Conservation (phyloP, 192 early-diverging fungal species). For the Entomortierella parvispora region DNA sequence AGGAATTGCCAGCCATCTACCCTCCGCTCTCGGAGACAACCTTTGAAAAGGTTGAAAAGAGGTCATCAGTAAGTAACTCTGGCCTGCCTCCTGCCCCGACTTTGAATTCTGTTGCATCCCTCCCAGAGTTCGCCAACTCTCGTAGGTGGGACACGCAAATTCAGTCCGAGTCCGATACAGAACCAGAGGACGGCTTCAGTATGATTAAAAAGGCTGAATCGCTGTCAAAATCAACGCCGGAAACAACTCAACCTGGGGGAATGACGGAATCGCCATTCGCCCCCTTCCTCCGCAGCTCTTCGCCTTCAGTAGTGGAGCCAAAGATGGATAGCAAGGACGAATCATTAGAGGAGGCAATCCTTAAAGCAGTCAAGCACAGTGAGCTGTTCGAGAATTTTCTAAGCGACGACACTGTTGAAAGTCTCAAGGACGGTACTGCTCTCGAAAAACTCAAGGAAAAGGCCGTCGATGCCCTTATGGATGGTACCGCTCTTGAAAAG, state of each 20-base stretch:
- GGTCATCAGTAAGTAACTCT: not conserved
- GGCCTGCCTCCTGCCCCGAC: not conserved
- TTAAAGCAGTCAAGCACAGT: not conserved
- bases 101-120: not conserved
- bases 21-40: slow-evolving; percentile 2
- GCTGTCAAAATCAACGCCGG: not conserved
- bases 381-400: no score
- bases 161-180: slow-evolving; percentile 12
- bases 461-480: not conserved
- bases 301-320: not conserved
- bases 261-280: slow-evolving; percentile 5
- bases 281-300: not conserved
- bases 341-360: not conserved
- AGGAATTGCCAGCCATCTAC: not conserved
- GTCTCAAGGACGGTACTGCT: not conserved
- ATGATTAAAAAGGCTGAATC: not conserved
- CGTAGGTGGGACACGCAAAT: slow-evolving; percentile 19
- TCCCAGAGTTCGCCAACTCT: slow-evolving; percentile 12
- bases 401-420: no score
- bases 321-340: not conserved
- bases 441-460: not conserved
- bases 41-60: no score
- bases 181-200: slow-evolving; percentile 12
- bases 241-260: no score
- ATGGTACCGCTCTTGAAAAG: not conserved